These are phyloP conservation scores for Botrytis cinerea DNA, from an alignment of 2,329 filamentous ascomycete genomes.

Conservation along the genomic window DNA sequence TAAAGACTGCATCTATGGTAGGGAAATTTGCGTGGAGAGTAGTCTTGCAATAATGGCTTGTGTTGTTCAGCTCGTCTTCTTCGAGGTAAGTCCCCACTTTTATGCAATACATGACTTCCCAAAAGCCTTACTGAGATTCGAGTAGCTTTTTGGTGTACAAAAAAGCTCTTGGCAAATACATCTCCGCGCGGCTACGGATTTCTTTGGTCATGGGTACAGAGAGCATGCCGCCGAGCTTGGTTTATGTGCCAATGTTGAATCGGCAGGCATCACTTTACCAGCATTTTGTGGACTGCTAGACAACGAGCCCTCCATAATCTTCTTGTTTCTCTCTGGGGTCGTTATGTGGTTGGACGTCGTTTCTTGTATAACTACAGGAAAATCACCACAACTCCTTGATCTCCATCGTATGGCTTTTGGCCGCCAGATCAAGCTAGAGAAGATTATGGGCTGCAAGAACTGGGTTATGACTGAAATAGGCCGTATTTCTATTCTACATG, in stretches of 20 bases:
- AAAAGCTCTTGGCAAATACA: slow-evolving; percentile 35
- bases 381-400: slow-evolving; percentile 45
- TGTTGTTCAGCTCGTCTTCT: slow-evolving; percentile 56
- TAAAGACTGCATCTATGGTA: background rate
- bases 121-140: slow-evolving; percentile 35
- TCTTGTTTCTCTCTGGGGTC: slow-evolving; percentile 51
- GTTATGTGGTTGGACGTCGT: slow-evolving; percentile 54
- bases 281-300: background rate
- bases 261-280: background rate
- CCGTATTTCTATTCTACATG: slow-evolving; percentile 54
- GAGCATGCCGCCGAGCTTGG: slow-evolving; percentile 16
- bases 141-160: slow-evolving; percentile 48
- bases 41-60: slow-evolving; percentile 49
- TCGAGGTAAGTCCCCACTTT: slow-evolving; percentile 45
- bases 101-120: slow-evolving; percentile 37
- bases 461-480: slow-evolving; percentile 58
- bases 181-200: slow-evolving; percentile 34
- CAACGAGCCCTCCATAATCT: slow-evolving; percentile 47
- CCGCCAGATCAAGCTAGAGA: slow-evolving; percentile 46
- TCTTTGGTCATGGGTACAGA: slow-evolving; percentile 27
- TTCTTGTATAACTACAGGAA: slow-evolving; percentile 50
- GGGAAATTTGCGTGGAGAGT: slow-evolving; percentile 25
- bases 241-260: slow-evolving; percentile 3
- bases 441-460: slow-evolving; percentile 58
- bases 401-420: slow-evolving; percentile 47